Percentiles rank a stretch among this genome's conserved stretches.
These are phyloP conservation scores for Suhomyces kilbournensis DNA, from an alignment of 805 yeast genomes.

Conservation along the genomic window DNA sequence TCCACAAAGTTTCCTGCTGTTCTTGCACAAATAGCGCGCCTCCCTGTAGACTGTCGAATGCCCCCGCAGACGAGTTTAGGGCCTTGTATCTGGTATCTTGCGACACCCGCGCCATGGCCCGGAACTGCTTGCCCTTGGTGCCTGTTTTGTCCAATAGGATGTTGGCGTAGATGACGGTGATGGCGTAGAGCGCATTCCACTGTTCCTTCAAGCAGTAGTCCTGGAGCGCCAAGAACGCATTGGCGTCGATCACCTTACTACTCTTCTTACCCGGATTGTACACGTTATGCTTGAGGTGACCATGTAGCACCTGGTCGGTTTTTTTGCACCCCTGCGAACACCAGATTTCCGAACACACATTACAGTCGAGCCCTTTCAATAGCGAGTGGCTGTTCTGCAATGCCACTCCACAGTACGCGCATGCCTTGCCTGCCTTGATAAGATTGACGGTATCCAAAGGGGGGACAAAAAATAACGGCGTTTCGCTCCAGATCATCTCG, in stretches of 20 bases:
- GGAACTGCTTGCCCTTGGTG: conserved; percentile 43
- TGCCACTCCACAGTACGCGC: conserved; percentile 68
- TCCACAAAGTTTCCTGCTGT: conserved; percentile 59
- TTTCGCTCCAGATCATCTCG: conserved; percentile 59
- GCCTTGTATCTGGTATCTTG: conserved; percentile 64
- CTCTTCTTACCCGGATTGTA: conserved; percentile 29
- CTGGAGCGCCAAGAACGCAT: conserved; percentile 55
- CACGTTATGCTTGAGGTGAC: conserved; percentile 53
- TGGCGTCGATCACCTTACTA: conserved; percentile 38
- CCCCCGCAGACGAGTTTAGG: conserved; percentile 52
- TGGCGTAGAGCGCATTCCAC: conserved; percentile 68
- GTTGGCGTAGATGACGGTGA: conserved; percentile 54
- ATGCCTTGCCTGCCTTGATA: conserved; percentile 61
- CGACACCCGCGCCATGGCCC: conserved; percentile 64
- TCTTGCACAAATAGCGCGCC: conserved; percentile 55
- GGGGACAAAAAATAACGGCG: conserved; percentile 58
- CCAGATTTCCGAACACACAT: conserved; percentile 65
- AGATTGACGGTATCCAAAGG: conserved; percentile 63
- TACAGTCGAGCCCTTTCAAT: conserved; percentile 59
- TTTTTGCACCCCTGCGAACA: conserved; percentile 63
- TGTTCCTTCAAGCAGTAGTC: conserved; percentile 60
- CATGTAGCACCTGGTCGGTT: conserved; percentile 45
- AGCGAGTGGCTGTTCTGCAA: conserved; percentile 30
- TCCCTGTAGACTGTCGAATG: conserved; percentile 50
- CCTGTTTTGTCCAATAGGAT: conserved; percentile 42